Percentiles rank a stretch among this genome's conserved stretches.
Evolutionary conservation across 257 asterid species (phyloP).

Genomic region (Verbena officinalis): DNA sequence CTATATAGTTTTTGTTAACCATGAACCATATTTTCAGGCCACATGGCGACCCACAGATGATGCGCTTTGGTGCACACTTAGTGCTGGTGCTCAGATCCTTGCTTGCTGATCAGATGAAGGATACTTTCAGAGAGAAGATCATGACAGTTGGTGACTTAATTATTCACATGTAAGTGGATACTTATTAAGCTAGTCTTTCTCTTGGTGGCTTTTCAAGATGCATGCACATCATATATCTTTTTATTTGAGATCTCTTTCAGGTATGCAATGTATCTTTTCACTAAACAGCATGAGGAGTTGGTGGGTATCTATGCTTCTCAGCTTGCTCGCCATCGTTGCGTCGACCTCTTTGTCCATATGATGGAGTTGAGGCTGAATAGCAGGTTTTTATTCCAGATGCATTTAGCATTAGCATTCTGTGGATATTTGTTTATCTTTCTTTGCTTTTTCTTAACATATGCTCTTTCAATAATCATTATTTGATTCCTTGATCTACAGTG

Average conservation of each 20-base stretch:
- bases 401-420: conserved; percentile 15
- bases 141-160: conserved; percentile 91
- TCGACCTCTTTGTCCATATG: conserved; percentile 97
- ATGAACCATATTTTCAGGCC: conserved; percentile 63
- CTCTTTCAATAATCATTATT: neutral
- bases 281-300: conserved; percentile 91
- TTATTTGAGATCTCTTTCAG: conserved; percentile 50
- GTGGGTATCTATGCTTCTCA: conserved; percentile 97
- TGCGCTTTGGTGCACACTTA: conserved; percentile 98
- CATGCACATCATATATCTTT: conserved; percentile 19
- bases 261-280: conserved; percentile 91
- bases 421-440: neutral
- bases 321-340: conserved; percentile 92
- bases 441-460: neutral
- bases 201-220: conserved; percentile 20
- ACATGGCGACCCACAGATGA: conserved; percentile 99
- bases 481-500: conserved; percentile 43
- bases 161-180: conserved; percentile 78
- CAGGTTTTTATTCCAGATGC: conserved; percentile 57
- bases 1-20: conserved; percentile 27
- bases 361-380: conserved; percentile 97
- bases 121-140: conserved; percentile 80
- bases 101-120: conserved; percentile 81
- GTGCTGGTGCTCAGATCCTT: conserved; percentile 90
- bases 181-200: conserved; percentile 20